These are phyloP conservation scores for Termitomyces sp. DNA, from an alignment of 768 basidiomycete species.

Conservation along the genomic window DNA sequence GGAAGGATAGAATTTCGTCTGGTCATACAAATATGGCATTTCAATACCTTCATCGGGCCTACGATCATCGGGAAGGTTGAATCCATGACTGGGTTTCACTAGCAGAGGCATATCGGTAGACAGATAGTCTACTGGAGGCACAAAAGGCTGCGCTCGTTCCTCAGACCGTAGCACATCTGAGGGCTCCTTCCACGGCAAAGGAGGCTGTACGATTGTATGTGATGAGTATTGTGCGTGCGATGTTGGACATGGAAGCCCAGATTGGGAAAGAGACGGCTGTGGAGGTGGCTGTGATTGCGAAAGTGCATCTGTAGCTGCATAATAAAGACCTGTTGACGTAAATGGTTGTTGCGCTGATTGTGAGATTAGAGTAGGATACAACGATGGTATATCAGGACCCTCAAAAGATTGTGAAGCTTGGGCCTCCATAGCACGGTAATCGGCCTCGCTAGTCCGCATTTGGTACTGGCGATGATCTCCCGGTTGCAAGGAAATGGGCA, in stretches of 20 bases:
- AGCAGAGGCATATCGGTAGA: not conserved
- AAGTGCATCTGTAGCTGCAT: not conserved
- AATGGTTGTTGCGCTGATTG: not conserved
- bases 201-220: not conserved
- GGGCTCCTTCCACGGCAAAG: not conserved
- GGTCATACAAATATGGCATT: conserved; percentile 2
- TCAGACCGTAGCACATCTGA: not conserved
- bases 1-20: not conserved
- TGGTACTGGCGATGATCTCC: not conserved
- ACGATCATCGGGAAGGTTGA: not conserved
- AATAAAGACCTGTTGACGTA: not conserved
- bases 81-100: not conserved
- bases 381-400: not conserved
- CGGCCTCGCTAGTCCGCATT: not conserved
- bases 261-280: not conserved
- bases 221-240: not conserved
- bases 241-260: not conserved
- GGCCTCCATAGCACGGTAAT: not conserved
- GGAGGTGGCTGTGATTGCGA: not conserved
- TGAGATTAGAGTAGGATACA: not conserved
- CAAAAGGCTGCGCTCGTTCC: not conserved
- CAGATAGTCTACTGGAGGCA: not conserved
- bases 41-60: not conserved
- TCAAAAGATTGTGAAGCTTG: not conserved
- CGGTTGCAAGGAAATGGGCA: not conserved